Conservation (phyloP, 75 land plant species). For the Chamaecyparis obtusa region DNA sequence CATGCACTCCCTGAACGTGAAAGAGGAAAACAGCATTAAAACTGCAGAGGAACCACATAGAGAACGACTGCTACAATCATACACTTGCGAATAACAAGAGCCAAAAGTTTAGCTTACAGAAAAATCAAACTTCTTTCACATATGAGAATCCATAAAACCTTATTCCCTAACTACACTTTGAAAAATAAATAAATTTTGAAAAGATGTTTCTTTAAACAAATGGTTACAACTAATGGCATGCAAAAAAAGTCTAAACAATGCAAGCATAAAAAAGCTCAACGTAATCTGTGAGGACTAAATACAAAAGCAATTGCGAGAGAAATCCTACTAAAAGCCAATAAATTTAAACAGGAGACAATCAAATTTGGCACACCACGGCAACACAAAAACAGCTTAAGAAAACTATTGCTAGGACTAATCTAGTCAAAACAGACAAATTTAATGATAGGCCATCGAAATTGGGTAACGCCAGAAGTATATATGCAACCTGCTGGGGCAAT, state of each 20-base stretch:
- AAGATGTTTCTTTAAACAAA: too few relatives aligned
- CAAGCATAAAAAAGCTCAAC: background rate
- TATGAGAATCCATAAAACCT: background rate
- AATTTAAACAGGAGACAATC: background rate
- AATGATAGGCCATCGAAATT: background rate
- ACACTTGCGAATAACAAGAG: background rate
- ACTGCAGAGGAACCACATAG: background rate
- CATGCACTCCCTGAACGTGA: background rate
- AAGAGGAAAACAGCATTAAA: background rate
- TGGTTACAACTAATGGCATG: background rate
- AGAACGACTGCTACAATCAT: background rate
- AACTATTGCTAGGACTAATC: background rate
- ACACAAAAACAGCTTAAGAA: background rate
- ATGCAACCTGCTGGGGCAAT: background rate
- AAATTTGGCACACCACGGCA: background rate
- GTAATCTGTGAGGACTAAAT: background rate
- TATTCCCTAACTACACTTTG: background rate
- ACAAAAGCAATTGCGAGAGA: background rate
- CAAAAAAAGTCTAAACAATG: background rate
- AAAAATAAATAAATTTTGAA: too few relatives aligned
- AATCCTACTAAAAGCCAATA: background rate
- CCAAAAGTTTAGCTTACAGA: background rate
- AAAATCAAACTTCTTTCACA: background rate
- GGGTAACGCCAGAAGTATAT: background rate
- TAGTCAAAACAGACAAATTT: background rate